phyloP scores from a whole-genome alignment of 306 rosid genomes.

The Mucuna pruriens region DNA sequence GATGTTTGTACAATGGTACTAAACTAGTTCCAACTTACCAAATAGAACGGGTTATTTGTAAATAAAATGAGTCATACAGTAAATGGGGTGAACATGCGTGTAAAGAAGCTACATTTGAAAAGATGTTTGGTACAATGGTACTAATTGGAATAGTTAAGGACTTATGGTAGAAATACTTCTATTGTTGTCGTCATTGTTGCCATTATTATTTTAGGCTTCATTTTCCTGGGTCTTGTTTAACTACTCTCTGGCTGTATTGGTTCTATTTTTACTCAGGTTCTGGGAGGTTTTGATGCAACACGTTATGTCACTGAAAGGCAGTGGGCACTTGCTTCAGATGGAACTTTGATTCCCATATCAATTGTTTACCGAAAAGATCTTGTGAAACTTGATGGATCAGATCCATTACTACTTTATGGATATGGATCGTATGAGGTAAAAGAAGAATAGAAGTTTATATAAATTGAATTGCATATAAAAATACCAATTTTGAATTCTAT shows the following conservation, averaged over 20 bases:
- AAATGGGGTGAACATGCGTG: too few species aligned
- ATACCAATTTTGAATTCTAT: constrained; percentile 27
- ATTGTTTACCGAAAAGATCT: constrained; percentile 80
- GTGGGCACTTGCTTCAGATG: constrained; percentile 85
- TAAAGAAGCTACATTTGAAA: too few species aligned
- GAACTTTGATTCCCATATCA: constrained; percentile 83
- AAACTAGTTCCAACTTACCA: too few species aligned
- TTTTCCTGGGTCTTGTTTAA: constrained; percentile 27
- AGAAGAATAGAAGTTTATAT: not conserved
- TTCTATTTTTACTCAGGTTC: constrained; percentile 60
- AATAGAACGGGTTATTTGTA: too few species aligned
- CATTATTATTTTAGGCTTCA: not conserved
- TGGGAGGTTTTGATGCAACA: constrained; percentile 87
- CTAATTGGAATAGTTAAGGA: not conserved
- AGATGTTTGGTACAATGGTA: not conserved
- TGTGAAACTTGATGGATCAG: constrained; percentile 88
- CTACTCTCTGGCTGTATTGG: constrained; percentile 6
- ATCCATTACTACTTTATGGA: constrained; percentile 91
- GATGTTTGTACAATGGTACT: too few species aligned
- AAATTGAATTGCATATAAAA: constrained; percentile 29
- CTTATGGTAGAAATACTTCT: not conserved
- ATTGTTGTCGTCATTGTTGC: not conserved
- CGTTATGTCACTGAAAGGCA: constrained; percentile 82
- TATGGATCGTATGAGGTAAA: constrained; percentile 97
- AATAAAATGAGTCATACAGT: too few species aligned